These are phyloP conservation scores for Fusarium dlaminii DNA, from an alignment of 2,329 filamentous ascomycete genomes.

Conservation along the genomic window DNA sequence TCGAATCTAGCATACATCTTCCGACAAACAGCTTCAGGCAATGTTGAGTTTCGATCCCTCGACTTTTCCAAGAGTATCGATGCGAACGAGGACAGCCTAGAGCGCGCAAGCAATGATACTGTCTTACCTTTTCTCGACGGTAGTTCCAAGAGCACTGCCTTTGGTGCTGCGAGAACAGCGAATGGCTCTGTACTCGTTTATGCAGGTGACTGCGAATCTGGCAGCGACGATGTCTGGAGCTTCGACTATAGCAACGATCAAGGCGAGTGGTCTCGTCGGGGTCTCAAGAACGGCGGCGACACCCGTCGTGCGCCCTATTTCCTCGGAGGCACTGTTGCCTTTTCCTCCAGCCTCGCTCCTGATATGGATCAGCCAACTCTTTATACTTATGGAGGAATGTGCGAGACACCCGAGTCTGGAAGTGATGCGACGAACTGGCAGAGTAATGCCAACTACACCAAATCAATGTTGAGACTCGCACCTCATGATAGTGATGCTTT, in stretches of 20 bases:
- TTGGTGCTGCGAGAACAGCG: conserved; percentile 72
- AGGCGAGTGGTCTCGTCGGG: conserved; percentile 37
- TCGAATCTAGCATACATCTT: conserved; percentile 75
- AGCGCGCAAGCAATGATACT: conserved; percentile 61
- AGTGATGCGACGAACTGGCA: conserved; percentile 66
- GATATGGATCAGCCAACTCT: conserved; percentile 63
- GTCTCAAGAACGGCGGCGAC: conserved; percentile 32
- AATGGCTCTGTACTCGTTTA: conserved; percentile 78
- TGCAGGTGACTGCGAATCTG: conserved; percentile 74
- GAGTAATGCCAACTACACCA: conserved; percentile 78
- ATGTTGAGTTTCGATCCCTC: conserved; percentile 68
- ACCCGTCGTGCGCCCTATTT: conserved; percentile 55
- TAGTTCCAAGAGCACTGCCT: conserved; percentile 62
- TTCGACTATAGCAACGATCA: conserved; percentile 52
- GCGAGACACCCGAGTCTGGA: conserved; percentile 59
- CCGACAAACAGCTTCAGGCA: conserved; percentile 57
- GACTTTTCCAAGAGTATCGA: conserved; percentile 69
- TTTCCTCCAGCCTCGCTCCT: conserved; percentile 69
- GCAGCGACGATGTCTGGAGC: conserved; percentile 71
- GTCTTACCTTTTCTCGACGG: conserved; percentile 69
- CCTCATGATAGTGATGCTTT: conserved; percentile 50
- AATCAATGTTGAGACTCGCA: conserved; percentile 76
- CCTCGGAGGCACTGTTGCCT: conserved; percentile 69
- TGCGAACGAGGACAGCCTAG: conserved; percentile 54
- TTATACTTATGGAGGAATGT: conserved; percentile 93